phyloP scores from a whole-genome alignment of 306 rosid genomes.

The Sindora glabra region DNA sequence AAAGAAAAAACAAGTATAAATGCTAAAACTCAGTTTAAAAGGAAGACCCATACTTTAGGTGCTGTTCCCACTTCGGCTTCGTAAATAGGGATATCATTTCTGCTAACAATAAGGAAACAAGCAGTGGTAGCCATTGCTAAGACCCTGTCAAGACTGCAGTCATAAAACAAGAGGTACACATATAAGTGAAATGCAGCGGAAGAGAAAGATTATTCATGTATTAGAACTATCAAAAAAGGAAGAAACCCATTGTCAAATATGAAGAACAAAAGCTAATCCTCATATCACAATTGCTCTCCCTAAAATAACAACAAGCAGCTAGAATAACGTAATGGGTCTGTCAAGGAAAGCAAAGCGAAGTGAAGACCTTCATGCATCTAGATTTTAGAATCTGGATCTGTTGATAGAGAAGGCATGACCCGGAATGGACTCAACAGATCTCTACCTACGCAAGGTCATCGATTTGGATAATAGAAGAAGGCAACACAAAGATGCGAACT shows the following conservation, averaged over 20 bases:
- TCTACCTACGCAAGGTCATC: background rate
- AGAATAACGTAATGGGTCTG: too few species aligned
- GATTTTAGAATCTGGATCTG: too few species aligned
- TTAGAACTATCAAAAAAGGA: background rate
- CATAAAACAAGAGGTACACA: background rate
- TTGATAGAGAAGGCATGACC: too few species aligned
- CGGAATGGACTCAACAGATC: background rate
- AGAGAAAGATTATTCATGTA: background rate
- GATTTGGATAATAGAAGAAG: too few species aligned
- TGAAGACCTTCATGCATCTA: too few species aligned
- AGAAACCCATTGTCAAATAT: background rate
- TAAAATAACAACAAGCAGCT: background rate
- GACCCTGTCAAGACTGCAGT: background rate
- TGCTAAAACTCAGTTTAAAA: background rate
- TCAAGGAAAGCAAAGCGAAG: too few species aligned
- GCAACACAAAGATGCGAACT: too few species aligned
- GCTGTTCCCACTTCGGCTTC: slow-evolving; percentile 99
- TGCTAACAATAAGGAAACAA: slow-evolving; percentile 91
- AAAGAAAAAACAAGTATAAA: background rate
- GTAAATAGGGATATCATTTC: slow-evolving; percentile 92
- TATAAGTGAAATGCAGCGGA: background rate
- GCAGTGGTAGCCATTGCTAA: slow-evolving; percentile 80
- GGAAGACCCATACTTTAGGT: slow-evolving; percentile 51
- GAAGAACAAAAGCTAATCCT: too few species aligned
- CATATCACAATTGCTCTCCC: background rate